These are phyloP conservation scores for Aspergillus flavus DNA, from an alignment of 2,329 filamentous ascomycete genomes.

Conservation along the genomic window DNA sequence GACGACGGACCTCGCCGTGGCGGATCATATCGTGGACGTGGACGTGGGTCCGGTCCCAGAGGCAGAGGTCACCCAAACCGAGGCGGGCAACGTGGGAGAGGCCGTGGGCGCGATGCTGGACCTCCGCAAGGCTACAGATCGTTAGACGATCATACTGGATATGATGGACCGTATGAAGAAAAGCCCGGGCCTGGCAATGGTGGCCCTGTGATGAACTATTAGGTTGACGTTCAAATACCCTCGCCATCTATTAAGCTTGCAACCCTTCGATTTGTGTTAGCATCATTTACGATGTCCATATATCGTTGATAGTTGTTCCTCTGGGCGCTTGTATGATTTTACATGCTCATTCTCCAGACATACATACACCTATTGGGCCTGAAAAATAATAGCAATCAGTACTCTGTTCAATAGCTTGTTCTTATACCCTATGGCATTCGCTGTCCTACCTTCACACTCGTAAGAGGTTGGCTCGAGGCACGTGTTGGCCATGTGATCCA, in stretches of 20 bases:
- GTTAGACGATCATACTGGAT: slow-evolving; percentile 60
- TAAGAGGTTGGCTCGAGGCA: neutral
- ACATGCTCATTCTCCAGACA: neutral
- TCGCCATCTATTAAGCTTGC: neutral
- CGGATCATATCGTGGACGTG: slow-evolving; percentile 35
- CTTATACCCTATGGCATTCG: too few relatives aligned
- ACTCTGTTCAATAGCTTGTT: neutral
- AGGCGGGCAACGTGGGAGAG: slow-evolving; percentile 48
- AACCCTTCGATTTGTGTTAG: neutral
- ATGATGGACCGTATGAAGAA: slow-evolving; percentile 31
- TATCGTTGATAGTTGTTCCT: neutral
- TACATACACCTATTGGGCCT: neutral
- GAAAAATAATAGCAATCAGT: neutral
- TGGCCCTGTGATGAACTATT: slow-evolving; percentile 46
- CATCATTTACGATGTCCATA: neutral
- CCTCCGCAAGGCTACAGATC: slow-evolving; percentile 63
- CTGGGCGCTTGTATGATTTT: neutral
- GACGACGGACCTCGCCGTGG: slow-evolving; percentile 47
- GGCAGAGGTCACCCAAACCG: slow-evolving; percentile 39
- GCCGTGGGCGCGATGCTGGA: slow-evolving; percentile 54
- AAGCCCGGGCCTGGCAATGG: slow-evolving; percentile 29
- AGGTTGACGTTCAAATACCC: slow-evolving; percentile 3
- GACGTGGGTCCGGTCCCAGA: slow-evolving; percentile 42
- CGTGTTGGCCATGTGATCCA: neutral
- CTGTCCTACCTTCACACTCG: neutral